Percentiles rank a stretch among this genome's conserved stretches.
These are phyloP conservation scores for Camellia sinensis DNA, from an alignment of 148 eudicot species.

Conservation along the genomic window DNA sequence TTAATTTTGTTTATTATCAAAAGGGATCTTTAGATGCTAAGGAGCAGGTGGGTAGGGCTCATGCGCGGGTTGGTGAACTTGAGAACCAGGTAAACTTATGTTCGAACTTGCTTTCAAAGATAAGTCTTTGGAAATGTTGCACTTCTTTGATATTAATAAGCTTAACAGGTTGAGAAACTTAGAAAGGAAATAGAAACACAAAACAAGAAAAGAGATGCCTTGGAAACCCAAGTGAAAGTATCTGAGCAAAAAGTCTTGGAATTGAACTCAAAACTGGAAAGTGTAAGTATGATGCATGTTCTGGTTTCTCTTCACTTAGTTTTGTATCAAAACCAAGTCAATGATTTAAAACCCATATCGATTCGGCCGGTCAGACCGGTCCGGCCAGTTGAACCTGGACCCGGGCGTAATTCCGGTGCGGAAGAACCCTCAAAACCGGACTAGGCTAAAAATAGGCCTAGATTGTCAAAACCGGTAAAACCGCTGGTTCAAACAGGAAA, in stretches of 20 bases:
- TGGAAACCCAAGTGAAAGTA: slow-evolving; percentile 41
- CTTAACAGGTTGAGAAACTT: slow-evolving; percentile 52
- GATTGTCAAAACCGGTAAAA: no score
- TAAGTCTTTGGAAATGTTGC: background rate
- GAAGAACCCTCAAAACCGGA: no score
- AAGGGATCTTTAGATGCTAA: slow-evolving; percentile 53
- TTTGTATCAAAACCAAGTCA: no score
- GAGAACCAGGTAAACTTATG: slow-evolving; percentile 48
- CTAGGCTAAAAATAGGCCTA: no score
- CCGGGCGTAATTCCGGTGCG: no score
- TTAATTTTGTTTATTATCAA: slow-evolving; percentile 28
- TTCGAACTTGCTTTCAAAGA: background rate
- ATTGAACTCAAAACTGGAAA: slow-evolving; percentile 44
- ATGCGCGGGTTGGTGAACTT: slow-evolving; percentile 51
- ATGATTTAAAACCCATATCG: no score
- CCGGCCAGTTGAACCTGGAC: no score
- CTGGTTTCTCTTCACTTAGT: background rate
- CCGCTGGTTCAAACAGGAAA: no score
- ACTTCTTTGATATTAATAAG: background rate
- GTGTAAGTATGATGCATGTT: slow-evolving; percentile 35
- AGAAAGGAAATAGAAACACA: slow-evolving; percentile 54
- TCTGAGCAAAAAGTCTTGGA: slow-evolving; percentile 55
- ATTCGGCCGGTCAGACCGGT: no score
- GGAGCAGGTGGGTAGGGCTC: slow-evolving; percentile 47
- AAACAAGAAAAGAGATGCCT: slow-evolving; percentile 39